These are phyloP conservation scores for Aureobasidium sp. DNA, from an alignment of 2,329 filamentous ascomycete species.

Conservation along the genomic window DNA sequence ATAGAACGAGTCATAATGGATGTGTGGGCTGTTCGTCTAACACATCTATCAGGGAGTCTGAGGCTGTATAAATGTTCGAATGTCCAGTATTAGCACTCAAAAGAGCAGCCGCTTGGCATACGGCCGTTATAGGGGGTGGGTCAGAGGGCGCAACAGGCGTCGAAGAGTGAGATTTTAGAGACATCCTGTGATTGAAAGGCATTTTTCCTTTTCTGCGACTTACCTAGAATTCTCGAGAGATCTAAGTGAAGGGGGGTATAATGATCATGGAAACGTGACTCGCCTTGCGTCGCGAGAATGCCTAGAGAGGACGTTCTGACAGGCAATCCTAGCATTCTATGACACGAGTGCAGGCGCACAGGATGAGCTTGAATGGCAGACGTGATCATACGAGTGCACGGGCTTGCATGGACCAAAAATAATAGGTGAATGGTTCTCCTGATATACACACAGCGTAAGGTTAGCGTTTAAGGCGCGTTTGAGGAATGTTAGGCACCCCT, in stretches of 20 bases:
- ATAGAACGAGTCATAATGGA: conserved; percentile 1
- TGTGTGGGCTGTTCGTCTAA: background rate
- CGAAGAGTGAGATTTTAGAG: background rate
- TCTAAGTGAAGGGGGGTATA: background rate
- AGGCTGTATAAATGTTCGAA: background rate
- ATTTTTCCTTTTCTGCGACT: background rate
- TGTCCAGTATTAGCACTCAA: background rate
- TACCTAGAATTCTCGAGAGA: background rate
- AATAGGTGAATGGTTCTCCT: background rate
- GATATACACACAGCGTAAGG: background rate
- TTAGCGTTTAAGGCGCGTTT: background rate
- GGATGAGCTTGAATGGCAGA: background rate
- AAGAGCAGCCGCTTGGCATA: conserved; percentile 1
- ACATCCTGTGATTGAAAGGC: conserved; percentile 3
- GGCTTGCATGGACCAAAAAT: background rate
- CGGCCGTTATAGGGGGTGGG: conserved; percentile 4
- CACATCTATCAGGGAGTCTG: background rate
- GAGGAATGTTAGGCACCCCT: background rate
- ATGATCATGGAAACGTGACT: conserved; percentile 6
- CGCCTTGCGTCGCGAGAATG: conserved; percentile 1
- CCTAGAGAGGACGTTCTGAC: background rate
- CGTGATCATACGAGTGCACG: background rate
- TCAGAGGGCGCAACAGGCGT: conserved; percentile 3
- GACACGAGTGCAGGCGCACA: conserved; percentile 1
- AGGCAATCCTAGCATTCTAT: background rate